A percentile compares a stretch with the other conserved stretches of the same genome.
These are phyloP conservation scores for Mrakia blollopis DNA, from an alignment of 768 basidiomycete genomes.

Conservation along the genomic window DNA sequence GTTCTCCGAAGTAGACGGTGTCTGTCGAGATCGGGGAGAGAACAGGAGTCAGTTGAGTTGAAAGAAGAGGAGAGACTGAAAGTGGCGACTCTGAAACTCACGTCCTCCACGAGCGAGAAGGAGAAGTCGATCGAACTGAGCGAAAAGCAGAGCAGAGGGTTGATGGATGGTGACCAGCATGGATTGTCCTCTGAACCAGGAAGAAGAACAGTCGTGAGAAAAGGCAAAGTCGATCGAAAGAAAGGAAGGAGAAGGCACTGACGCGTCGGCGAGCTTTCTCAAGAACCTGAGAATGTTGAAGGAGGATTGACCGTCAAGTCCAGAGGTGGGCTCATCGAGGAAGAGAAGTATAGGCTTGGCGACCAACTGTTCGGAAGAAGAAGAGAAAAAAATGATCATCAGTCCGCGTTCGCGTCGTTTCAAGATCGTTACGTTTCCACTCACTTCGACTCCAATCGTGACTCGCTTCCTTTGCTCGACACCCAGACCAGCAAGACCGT, in stretches of 20 bases:
- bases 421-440: no score
- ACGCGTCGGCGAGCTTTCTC: conserved; percentile 66
- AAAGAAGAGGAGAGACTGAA: background rate
- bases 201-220: no score
- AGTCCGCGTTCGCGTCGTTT: no score
- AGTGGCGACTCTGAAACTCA: background rate
- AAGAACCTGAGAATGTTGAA: conserved; percentile 72
- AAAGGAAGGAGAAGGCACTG: no score
- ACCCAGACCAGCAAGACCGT: conserved; percentile 11
- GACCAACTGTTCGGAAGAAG: conserved; percentile 36
- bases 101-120: conserved; percentile 70
- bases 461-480: conserved; percentile 38
- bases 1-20: conserved; percentile 63
- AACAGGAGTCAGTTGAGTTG: background rate
- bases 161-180: conserved; percentile 80
- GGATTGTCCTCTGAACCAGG: conserved; percentile 65
- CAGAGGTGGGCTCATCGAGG: conserved; percentile 52
- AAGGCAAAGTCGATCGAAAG: no score
- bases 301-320: conserved; percentile 72
- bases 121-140: conserved; percentile 72
- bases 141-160: conserved; percentile 79
- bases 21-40: background rate
- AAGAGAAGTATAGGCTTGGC: conserved; percentile 49
- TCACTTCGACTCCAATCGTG: conserved; percentile 45
- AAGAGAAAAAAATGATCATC: no score